phyloP scores from a whole-genome alignment of 2,329 filamentous ascomycete species.

The Aspergillus pseudoviridinutans region DNA sequence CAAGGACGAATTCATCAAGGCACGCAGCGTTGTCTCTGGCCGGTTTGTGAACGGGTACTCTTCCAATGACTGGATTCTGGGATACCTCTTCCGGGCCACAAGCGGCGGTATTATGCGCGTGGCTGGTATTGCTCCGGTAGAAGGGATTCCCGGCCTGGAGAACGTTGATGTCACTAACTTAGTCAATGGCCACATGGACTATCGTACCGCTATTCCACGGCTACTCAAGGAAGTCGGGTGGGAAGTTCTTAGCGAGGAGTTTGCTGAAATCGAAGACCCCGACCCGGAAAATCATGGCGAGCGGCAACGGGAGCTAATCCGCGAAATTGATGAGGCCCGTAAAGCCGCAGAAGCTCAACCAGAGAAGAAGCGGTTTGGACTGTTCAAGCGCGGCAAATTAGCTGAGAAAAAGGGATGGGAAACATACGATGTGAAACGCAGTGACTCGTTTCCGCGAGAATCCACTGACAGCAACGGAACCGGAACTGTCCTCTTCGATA shows the following conservation, averaged over 20 bases:
- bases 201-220: constrained; percentile 85
- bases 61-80: constrained; percentile 94
- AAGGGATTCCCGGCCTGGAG: constrained; percentile 74
- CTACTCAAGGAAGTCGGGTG: constrained; percentile 85
- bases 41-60: constrained; percentile 93
- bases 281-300: constrained; percentile 89
- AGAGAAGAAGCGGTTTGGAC: constrained; percentile 66
- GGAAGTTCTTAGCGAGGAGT: constrained; percentile 88
- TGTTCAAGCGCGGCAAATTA: constrained; percentile 74
- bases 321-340: constrained; percentile 91
- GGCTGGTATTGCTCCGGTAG: constrained; percentile 74
- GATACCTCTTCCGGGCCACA: constrained; percentile 91
- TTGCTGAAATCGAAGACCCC: constrained; percentile 93
- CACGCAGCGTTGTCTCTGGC: constrained; percentile 80
- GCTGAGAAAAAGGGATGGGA: constrained; percentile 87
- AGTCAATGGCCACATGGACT: constrained; percentile 93
- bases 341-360: constrained; percentile 79
- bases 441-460: constrained; percentile 24
- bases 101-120: constrained; percentile 86
- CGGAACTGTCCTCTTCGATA: constrained; percentile 74
- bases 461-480: constrained; percentile 26
- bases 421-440: constrained; percentile 70
- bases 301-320: constrained; percentile 87
- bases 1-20: constrained; percentile 79
- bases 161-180: constrained; percentile 83